Evolutionary conservation across 1,284 basidiomycete species (phyloP), one percentile per base, ranked within the genome.

Genomic region (Cystobasidium slooffiae): DNA sequence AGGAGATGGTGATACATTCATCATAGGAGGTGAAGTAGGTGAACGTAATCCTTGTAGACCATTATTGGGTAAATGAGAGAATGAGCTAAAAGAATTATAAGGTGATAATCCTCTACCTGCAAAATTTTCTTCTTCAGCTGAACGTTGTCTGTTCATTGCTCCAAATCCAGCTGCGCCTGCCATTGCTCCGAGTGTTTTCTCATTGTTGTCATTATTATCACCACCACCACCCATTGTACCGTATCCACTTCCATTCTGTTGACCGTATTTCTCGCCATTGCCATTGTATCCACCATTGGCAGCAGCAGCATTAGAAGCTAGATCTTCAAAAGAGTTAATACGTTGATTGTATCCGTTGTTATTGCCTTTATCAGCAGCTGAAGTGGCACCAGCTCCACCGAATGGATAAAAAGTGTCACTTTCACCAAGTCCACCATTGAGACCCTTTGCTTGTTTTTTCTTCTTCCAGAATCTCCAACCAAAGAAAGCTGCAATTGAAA

Each of bases 281-380:
- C 46, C 43, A 10, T 51, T 24, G 18, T 51, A 7, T 47, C 44
- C 43, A 49, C 61, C 61, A 62, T 51, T 46, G 37, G 18, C 52
- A 31, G 31, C 41, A 8, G 66, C 66, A 4, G 53, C 66, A 37
- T 31, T 37, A 24, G 53, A 20, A 37, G 37, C 61, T n/a, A 73
- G 49, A 58, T 72, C 69, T 41, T 73, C 70, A 39, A 64, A 65
- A 3, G 51, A 56, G 41, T 73, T 61, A 43, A 73, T 49, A 14
- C 62, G 70, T 62, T 73, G 70, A 44, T 65, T 66, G 55, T 73
- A 73, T 39, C 59, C 70, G 46, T 18, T 47, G 18, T 59, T 47
- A 6, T 31, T 52, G 39, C 37, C 52, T 43, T 37, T 52, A 12
- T 18, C 58, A 43, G n/a, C n/a, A 24, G 22, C 63, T 10, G 61